Evolutionary conservation across 108 stramenopile genomes (phyloP).

Genomic region (Hondaea fermentalgiana): DNA sequence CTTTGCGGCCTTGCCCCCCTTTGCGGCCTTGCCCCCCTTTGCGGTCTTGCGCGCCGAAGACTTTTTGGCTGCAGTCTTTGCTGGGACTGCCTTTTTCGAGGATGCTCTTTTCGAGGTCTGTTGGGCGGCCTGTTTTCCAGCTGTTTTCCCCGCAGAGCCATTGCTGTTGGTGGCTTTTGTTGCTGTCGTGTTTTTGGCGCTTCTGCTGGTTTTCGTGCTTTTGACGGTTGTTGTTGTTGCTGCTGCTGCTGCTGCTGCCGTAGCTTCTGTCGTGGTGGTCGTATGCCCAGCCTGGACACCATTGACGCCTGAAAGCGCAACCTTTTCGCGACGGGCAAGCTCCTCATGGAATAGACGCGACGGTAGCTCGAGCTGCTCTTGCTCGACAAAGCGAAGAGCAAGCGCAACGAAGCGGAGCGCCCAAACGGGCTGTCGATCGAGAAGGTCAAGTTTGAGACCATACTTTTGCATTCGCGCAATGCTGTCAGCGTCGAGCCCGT

Average conservation of each 20-base stretch:
- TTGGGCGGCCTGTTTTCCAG: neutral
- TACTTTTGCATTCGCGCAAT: neutral
- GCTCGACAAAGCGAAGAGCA: neutral
- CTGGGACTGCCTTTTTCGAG: neutral
- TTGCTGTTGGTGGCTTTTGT: neutral
- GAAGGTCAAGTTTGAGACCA: neutral
- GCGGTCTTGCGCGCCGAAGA: neutral
- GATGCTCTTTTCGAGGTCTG: neutral
- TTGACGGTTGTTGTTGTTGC: neutral
- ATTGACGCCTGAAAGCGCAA: neutral
- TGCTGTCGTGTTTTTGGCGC: neutral
- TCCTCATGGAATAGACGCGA: neutral
- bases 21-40: neutral
- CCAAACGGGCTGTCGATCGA: neutral
- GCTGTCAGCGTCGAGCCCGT: neutral
- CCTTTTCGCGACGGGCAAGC: neutral
- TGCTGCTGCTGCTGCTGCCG: neutral
- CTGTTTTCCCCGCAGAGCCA: neutral
- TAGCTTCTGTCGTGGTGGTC: neutral
- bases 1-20: neutral
- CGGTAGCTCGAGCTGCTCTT: constrained; percentile 2
- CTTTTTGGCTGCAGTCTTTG: neutral
- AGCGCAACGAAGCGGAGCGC: neutral
- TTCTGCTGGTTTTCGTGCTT: neutral
- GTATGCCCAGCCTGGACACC: neutral